These are phyloP conservation scores for Geotrichum europaeum DNA, from an alignment of 1,139 yeast species.

Conservation along the genomic window DNA sequence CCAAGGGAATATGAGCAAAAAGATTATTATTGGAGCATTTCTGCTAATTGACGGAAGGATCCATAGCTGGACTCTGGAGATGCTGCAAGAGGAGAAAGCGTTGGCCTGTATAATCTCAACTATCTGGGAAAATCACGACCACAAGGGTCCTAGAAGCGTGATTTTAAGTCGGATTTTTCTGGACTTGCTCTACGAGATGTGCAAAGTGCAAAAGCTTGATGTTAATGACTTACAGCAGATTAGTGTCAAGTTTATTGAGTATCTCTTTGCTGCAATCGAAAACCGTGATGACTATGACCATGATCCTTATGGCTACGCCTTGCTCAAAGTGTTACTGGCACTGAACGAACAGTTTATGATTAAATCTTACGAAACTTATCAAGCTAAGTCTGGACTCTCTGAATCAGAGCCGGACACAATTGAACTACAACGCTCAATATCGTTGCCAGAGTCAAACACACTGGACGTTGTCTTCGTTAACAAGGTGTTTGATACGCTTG, in stretches of 20 bases:
- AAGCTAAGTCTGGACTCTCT: not conserved
- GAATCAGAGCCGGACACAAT: not conserved
- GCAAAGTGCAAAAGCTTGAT: slow-evolving; percentile 44
- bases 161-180: slow-evolving; percentile 39
- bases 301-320: slow-evolving; percentile 60
- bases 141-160: slow-evolving; percentile 11
- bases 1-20: not conserved
- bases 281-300: slow-evolving; percentile 47
- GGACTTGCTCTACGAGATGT: slow-evolving; percentile 49
- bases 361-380: slow-evolving; percentile 34
- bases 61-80: slow-evolving; percentile 40
- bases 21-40: slow-evolving; percentile 44
- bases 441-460: not conserved
- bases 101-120: slow-evolving; percentile 40
- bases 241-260: slow-evolving; percentile 48
- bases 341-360: slow-evolving; percentile 84
- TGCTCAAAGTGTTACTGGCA: slow-evolving; percentile 65
- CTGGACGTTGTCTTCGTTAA: slow-evolving; percentile 23
- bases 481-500: slow-evolving; percentile 30
- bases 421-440: not conserved
- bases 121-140: slow-evolving; percentile 30
- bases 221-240: slow-evolving; percentile 43
- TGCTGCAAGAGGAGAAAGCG: slow-evolving; percentile 47
- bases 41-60: slow-evolving; percentile 44
- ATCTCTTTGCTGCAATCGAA: slow-evolving; percentile 48